These are phyloP conservation scores for Penicillium sp. DNA, from an alignment of 2,329 filamentous ascomycete genomes.

Conservation along the genomic window DNA sequence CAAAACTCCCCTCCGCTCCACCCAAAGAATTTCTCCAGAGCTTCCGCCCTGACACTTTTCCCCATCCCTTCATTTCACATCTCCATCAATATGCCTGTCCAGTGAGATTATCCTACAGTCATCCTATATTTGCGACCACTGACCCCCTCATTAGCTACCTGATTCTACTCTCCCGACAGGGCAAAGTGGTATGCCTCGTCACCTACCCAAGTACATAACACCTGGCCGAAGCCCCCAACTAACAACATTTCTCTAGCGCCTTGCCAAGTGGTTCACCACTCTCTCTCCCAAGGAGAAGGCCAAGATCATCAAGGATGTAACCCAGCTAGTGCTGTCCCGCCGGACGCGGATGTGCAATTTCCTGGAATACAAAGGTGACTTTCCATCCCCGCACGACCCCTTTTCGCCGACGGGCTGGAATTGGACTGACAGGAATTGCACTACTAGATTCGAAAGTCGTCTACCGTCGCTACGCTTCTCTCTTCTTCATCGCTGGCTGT, in stretches of 20 bases:
- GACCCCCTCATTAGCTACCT: conserved; percentile 68
- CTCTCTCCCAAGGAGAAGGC: conserved; percentile 97
- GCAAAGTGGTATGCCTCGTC: conserved; percentile 83
- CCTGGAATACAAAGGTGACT: conserved; percentile 91
- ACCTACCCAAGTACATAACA: conserved; percentile 38
- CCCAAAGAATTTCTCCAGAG: conserved; percentile 30
- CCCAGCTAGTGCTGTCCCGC: conserved; percentile 91
- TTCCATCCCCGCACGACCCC: conserved; percentile 7
- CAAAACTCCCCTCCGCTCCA: conserved; percentile 26
- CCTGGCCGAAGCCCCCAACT: conserved; percentile 27
- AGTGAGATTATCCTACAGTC: conserved; percentile 26
- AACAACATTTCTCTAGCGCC: conserved; percentile 63
- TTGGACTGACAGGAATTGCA: not conserved
- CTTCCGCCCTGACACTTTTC: conserved; percentile 23
- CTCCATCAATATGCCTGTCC: conserved; percentile 35
- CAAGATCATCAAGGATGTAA: conserved; percentile 99
- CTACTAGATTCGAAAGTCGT: conserved; percentile 90
- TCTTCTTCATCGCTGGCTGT: conserved; percentile 98
- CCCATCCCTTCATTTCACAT: conserved; percentile 19
- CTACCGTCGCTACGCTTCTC: conserved; percentile 95
- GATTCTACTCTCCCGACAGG: conserved; percentile 94
- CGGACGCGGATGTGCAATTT: conserved; percentile 99
- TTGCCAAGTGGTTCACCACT: conserved; percentile 99
- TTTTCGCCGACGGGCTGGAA: not conserved
- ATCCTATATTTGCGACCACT: not conserved